Conservation (phyloP, 306 rosid genomes). For the Acacia melanoxylon region DNA sequence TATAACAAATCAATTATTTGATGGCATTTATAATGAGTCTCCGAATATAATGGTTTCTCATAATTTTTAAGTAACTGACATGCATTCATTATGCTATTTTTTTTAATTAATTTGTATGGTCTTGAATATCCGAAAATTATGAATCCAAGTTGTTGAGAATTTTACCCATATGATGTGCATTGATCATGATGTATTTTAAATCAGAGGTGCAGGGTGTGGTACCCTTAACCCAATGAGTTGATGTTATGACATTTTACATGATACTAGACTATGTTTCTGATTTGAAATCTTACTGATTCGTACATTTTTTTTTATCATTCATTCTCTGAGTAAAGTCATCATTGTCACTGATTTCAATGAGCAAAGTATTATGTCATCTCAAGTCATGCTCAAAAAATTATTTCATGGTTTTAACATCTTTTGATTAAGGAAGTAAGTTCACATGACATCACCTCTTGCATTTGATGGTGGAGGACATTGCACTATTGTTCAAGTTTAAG, state of each 20-base stretch:
- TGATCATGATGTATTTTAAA: background rate
- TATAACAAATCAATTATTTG: background rate
- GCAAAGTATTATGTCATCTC: slow-evolving; percentile 4
- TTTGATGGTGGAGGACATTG: no score
- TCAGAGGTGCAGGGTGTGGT: background rate
- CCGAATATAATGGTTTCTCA: no score
- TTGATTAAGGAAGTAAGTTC: no score
- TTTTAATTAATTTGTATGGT: no score
- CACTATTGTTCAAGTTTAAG: no score
- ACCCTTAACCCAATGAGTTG: background rate
- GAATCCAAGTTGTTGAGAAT: no score
- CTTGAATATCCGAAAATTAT: no score
- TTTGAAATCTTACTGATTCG: background rate
- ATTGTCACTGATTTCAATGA: background rate
- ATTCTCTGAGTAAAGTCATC: slow-evolving; percentile 21
- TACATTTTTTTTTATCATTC: background rate
- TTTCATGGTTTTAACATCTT: no score
- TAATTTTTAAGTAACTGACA: no score
- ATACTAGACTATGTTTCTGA: background rate
- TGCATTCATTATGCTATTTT: no score
- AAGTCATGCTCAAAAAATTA: slow-evolving; percentile 13
- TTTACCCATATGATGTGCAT: no score
- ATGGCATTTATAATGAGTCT: background rate
- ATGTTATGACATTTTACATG: background rate
- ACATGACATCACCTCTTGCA: no score